These are phyloP conservation scores for Aureobasidium sp. DNA, from an alignment of 2,329 filamentous ascomycete species.

Conservation along the genomic window DNA sequence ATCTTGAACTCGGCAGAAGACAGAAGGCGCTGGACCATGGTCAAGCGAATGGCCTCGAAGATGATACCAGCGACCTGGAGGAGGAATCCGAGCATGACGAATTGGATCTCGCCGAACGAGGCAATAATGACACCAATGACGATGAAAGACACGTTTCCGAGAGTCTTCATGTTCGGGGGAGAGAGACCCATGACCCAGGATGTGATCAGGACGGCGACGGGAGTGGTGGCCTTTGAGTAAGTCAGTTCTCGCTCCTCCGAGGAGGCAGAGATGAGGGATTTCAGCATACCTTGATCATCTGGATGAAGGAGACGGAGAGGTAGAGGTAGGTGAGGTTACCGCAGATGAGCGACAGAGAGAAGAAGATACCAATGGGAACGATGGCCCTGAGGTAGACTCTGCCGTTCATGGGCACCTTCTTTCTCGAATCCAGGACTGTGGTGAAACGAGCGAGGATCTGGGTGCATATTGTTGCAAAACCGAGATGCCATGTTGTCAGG, in stretches of 20 bases:
- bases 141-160: constrained; percentile 90
- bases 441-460: constrained; percentile 88
- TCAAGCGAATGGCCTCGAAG: constrained; percentile 74
- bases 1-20: constrained; percentile 83
- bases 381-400: constrained; percentile 88
- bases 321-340: constrained; percentile 94
- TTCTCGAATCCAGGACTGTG: constrained; percentile 80
- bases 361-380: constrained; percentile 89
- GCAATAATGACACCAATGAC: constrained; percentile 92
- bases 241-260: constrained; percentile 4
- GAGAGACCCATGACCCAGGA: constrained; percentile 82
- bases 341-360: constrained; percentile 92
- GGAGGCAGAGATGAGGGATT: constrained; percentile 12
- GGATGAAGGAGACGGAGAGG: constrained; percentile 91
- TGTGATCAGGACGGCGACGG: constrained; percentile 82
- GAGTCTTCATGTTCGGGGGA: constrained; percentile 73
- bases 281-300: constrained; percentile 85
- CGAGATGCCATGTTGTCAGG: constrained; percentile 91
- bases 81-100: constrained; percentile 69
- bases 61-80: constrained; percentile 70
- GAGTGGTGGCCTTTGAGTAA: constrained; percentile 69
- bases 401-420: constrained; percentile 95
- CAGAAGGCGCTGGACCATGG: constrained; percentile 75
- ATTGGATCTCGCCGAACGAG: constrained; percentile 91
- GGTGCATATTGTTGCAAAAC: constrained; percentile 89